Evolutionary conservation across 2,329 filamentous ascomycete genomes (phyloP).

Genomic region (Paradendryphiella salina): DNA sequence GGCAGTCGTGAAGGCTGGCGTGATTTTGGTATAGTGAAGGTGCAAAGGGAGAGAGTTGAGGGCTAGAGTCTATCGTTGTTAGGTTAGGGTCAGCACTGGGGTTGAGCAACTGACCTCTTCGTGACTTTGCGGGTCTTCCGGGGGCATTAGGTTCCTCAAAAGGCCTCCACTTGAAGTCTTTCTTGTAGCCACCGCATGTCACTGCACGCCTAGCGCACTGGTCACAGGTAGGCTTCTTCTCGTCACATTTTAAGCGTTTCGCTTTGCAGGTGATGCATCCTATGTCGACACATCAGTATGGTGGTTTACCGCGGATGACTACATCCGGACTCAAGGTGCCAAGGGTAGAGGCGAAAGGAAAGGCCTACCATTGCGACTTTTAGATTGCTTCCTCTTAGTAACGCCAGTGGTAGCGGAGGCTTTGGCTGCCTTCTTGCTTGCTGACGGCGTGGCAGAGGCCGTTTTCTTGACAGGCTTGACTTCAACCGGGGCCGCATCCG

Average conservation of each 20-base stretch:
- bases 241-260: slow-evolving; percentile 74
- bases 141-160: slow-evolving; percentile 66
- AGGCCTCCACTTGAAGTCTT: slow-evolving; percentile 74
- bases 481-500: slow-evolving; percentile 14
- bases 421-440: slow-evolving; percentile 28
- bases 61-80: slow-evolving; percentile 17
- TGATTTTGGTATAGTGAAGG: slow-evolving; percentile 6
- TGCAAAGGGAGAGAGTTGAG: slow-evolving; percentile 8
- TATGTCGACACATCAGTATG: slow-evolving; percentile 39
- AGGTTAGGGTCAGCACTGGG: slow-evolving; percentile 4
- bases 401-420: slow-evolving; percentile 44
- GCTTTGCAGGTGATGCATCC: slow-evolving; percentile 74
- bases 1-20: slow-evolving; percentile 6
- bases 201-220: slow-evolving; percentile 69
- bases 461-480: slow-evolving; percentile 25
- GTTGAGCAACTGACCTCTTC: slow-evolving; percentile 49
- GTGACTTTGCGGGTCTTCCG: slow-evolving; percentile 51
- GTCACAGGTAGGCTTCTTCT: slow-evolving; percentile 68
- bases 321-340: background rate
- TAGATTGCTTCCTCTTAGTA: slow-evolving; percentile 70
- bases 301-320: background rate
- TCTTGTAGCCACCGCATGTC: slow-evolving; percentile 71
- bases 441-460: slow-evolving; percentile 25
- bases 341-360: background rate
- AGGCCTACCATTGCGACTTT: slow-evolving; percentile 71